phyloP scores from a whole-genome alignment of 2,329 filamentous ascomycete genomes.

The Incumbomyces delicatus region DNA sequence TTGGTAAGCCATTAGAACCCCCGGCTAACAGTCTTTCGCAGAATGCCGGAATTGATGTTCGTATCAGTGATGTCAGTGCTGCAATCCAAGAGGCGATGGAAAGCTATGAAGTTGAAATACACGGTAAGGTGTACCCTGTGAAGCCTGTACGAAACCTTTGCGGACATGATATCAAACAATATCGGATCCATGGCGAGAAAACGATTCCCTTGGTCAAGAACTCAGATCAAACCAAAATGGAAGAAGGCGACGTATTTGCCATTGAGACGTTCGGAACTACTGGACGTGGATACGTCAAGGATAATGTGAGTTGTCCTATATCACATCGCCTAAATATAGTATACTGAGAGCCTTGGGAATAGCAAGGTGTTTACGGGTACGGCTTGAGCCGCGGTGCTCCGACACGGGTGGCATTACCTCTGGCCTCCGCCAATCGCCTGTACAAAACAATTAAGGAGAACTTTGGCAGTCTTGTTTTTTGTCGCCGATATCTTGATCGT shows the following conservation, averaged over 20 bases:
- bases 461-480: slow-evolving; percentile 54
- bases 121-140: slow-evolving; percentile 43
- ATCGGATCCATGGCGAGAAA: slow-evolving; percentile 49
- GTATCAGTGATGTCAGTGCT: slow-evolving; percentile 47
- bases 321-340: too few species aligned
- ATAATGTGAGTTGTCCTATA: slow-evolving; percentile 30
- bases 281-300: slow-evolving; percentile 38
- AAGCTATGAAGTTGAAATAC: slow-evolving; percentile 50
- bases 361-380: slow-evolving; percentile 46
- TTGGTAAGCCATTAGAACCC: not conserved
- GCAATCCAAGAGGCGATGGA: slow-evolving; percentile 54
- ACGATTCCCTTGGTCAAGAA: slow-evolving; percentile 47
- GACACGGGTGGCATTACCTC: slow-evolving; percentile 29
- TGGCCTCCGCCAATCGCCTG: slow-evolving; percentile 42
- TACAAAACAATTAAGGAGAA: slow-evolving; percentile 52
- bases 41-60: slow-evolving; percentile 46
- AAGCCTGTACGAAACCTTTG: slow-evolving; percentile 47
- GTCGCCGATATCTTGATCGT: slow-evolving; percentile 53
- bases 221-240: slow-evolving; percentile 43
- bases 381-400: slow-evolving; percentile 44
- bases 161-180: slow-evolving; percentile 46
- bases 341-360: not conserved
- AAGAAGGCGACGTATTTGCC: slow-evolving; percentile 49
- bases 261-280: slow-evolving; percentile 51
- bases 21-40: slow-evolving; percentile 19